phyloP scores from a whole-genome alignment of 169 alveolate genomes.

The Cryptosporidium viatorum region DNA sequence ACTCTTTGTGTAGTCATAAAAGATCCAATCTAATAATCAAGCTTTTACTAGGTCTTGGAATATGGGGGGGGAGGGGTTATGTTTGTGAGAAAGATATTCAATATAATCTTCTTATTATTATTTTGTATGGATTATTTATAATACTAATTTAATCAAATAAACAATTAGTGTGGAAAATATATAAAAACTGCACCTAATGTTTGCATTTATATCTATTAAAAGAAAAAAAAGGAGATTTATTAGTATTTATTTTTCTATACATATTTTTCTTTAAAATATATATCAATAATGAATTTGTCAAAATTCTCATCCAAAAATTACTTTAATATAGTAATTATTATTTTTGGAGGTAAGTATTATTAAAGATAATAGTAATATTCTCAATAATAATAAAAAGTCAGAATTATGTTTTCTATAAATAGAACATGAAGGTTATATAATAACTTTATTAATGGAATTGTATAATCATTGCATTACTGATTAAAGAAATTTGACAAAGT shows the following conservation, averaged over 20 bases:
- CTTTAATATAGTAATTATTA: neutral
- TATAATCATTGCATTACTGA: neutral
- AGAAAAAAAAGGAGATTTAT: neutral
- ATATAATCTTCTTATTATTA: neutral
- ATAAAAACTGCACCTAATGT: neutral
- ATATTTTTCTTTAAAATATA: neutral
- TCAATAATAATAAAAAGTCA: neutral
- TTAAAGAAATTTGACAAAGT: neutral
- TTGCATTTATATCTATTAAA: slow-evolving; percentile 1
- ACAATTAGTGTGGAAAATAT: slow-evolving; percentile 8
- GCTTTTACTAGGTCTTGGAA: neutral
- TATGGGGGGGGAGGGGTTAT: neutral
- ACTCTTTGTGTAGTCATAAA: neutral
- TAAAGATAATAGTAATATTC: no score
- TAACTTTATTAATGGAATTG: no score
- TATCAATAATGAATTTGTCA: neutral
- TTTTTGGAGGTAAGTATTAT: neutral
- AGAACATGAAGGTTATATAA: no score
- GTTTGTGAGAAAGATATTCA: neutral
- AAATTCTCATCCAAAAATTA: neutral
- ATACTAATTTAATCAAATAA: neutral
- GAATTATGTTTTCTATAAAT: no score
- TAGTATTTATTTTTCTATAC: neutral
- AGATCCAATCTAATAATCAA: neutral
- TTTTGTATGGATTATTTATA: neutral